Percentiles rank a stretch among this genome's conserved stretches.
These are phyloP conservation scores for Paraconiothyrium brasiliense DNA, from an alignment of 2,329 filamentous ascomycete species.

Conservation along the genomic window DNA sequence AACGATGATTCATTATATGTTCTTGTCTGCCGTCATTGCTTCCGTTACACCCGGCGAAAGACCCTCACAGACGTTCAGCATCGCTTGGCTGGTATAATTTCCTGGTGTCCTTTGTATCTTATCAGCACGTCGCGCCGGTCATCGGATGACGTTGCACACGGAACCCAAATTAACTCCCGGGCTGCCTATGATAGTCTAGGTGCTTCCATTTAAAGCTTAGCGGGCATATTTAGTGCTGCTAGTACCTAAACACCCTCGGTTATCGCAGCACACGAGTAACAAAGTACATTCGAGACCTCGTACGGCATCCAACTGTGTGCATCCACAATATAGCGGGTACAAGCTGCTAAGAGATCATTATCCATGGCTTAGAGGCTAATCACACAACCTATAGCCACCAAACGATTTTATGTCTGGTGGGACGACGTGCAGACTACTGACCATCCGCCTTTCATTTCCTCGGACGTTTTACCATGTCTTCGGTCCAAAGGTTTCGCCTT, in stretches of 20 bases:
- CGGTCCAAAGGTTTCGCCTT: conserved; percentile 57
- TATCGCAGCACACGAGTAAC: neutral
- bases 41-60: neutral
- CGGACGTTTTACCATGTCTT: conserved; percentile 52
- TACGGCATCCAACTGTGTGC: neutral
- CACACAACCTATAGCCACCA: too few species aligned
- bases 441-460: neutral
- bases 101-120: conserved; percentile 20
- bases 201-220: neutral
- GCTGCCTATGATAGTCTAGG: conserved; percentile 28
- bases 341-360: neutral
- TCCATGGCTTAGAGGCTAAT: too few species aligned
- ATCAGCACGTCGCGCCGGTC: conserved; percentile 29
- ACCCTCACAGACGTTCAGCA: neutral
- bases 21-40: neutral
- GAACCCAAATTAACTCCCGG: conserved; percentile 3
- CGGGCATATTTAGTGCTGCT: neutral
- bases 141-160: conserved; percentile 37
- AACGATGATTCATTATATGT: neutral
- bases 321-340: neutral
- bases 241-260: neutral
- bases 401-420: neutral
- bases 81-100: conserved; percentile 23
- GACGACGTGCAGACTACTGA: neutral
- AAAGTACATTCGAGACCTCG: neutral